Evolutionary conservation across 2,329 filamentous ascomycete species (phyloP).

Genomic region (Zopfia rhizophila): DNA sequence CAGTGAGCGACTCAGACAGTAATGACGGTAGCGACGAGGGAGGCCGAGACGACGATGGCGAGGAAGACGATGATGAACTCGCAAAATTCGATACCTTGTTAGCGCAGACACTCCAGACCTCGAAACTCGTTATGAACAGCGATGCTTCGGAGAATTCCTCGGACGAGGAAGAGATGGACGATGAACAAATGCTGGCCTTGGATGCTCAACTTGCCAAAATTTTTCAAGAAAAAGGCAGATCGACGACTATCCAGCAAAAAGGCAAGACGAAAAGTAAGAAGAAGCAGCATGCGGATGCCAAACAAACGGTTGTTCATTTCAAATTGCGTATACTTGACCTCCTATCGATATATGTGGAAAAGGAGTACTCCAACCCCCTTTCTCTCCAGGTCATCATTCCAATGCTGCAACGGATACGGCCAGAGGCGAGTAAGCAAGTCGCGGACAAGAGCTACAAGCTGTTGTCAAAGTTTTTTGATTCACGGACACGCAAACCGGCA

Average conservation of each 20-base stretch:
- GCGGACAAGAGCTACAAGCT: conserved; percentile 77
- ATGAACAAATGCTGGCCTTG: conserved; percentile 92
- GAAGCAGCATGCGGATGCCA: conserved; percentile 87
- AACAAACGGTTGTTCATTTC: conserved; percentile 90
- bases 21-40: conserved; percentile 34
- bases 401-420: conserved; percentile 78
- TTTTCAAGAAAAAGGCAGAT: conserved; percentile 79
- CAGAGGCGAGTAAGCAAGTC: conserved; percentile 80
- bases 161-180: conserved; percentile 84
- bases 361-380: conserved; percentile 74
- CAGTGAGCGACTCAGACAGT: conserved; percentile 24
- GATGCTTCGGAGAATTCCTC: conserved; percentile 70
- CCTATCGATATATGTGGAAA: conserved; percentile 83
- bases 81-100: conserved; percentile 79
- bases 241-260: conserved; percentile 72
- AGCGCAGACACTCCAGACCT: conserved; percentile 78
- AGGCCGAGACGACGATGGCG: conserved; percentile 30
- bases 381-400: conserved; percentile 78
- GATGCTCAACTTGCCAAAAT: conserved; percentile 86
- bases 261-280: conserved; percentile 74
- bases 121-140: conserved; percentile 64
- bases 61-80: conserved; percentile 62
- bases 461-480: conserved; percentile 76
- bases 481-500: conserved; percentile 61
- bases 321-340: conserved; percentile 94